Percentiles rank a stretch among this genome's conserved stretches.
phyloP scores from a whole-genome alignment of 1,284 basidiomycete species.

The Rhodotorula sp. region DNA sequence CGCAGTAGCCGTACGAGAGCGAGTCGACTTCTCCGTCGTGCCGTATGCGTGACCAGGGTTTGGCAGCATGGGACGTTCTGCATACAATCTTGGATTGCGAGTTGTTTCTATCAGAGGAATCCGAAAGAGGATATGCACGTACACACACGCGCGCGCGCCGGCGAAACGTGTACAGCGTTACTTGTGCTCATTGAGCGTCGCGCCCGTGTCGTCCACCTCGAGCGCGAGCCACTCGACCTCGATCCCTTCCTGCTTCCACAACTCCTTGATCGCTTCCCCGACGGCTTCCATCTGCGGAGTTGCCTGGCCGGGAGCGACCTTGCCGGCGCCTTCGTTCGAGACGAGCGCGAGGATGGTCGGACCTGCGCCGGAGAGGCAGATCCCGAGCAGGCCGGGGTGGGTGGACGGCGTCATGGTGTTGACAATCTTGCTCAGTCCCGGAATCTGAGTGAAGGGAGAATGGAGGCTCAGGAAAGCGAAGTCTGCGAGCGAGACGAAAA shows the following conservation, averaged over 20 bases:
- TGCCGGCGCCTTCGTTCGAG: constrained; percentile 28
- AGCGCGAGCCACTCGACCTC: constrained; percentile 61
- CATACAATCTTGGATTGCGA: too few species aligned
- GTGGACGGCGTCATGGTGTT: constrained; percentile 79
- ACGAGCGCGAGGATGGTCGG: constrained; percentile 96
- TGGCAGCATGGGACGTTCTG: too few species aligned
- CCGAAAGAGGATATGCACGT: too few species aligned
- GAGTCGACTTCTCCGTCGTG: too few species aligned
- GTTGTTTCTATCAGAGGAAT: too few species aligned
- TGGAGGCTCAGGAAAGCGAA: too few species aligned
- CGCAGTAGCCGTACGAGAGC: too few species aligned
- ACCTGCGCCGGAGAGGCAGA: constrained; percentile 95
- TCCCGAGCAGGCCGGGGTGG: constrained; percentile 91
- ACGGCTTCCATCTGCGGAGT: constrained; percentile 53
- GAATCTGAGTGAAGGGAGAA: constrained; percentile 65
- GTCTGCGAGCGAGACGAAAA: not conserved
- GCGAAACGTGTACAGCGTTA: not conserved
- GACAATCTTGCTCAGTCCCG: constrained; percentile 87
- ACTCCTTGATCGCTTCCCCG: constrained; percentile 70
- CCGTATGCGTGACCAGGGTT: too few species aligned
- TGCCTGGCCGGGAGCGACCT: constrained; percentile 3
- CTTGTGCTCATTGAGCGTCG: constrained; percentile 29
- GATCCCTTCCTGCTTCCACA: constrained; percentile 70
- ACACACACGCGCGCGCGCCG: not conserved
- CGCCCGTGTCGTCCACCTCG: constrained; percentile 51